Base-by-base conservation (phyloP, 331 rosid genomes). In the Rhamnella rubrinervis region DNA sequence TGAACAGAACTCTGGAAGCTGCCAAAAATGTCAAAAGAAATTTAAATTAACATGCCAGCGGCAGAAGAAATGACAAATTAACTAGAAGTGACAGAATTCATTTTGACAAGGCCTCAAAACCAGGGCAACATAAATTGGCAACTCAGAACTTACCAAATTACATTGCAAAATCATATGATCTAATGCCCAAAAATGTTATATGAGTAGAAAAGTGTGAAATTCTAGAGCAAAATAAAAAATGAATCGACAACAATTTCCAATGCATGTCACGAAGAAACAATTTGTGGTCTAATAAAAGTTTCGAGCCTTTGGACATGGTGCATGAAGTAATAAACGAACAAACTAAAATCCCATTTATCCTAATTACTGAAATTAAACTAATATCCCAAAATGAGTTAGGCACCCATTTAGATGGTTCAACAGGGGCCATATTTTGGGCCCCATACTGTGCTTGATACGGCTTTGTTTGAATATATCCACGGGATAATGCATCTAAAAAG, bases 1-100 rank as follows among this genome's bases (percentile, higher is more conserved):
- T 28, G 98, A 85, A 67, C 98, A 88, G 72, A 93, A 87, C 82
- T 91, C 97, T 0, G 91, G 95, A 61, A 91, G 86, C 97, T 93
- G 92, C 75, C 64, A 56, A 59, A 82, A 71, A 39, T 53, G 65
- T 47, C 76, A 61, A 62, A 28, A 61, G 74, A 39, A 31, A 31
- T 31, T 31, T 66, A 70, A 76, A 53, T 62, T 59, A 73, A 76
- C 66, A 73, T 28, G 46, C 26, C 38, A 55, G 49, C 23, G 47
- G 65, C 55, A 68, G 4, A 61, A 39, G 25, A 47, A 59, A 51
- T 47, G 57, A 63, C 71, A 63, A 41, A 61, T 38, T 61, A 77
- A 49, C 21, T 28, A 35, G 59, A 58, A 50, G 70, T 31, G 52
- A 59, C 23, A 11, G 14, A 11, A 44, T 44, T 44, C 2, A 8